These are phyloP conservation scores for Angophora floribunda DNA, from an alignment of 345 rosid species.

Conservation along the genomic window DNA sequence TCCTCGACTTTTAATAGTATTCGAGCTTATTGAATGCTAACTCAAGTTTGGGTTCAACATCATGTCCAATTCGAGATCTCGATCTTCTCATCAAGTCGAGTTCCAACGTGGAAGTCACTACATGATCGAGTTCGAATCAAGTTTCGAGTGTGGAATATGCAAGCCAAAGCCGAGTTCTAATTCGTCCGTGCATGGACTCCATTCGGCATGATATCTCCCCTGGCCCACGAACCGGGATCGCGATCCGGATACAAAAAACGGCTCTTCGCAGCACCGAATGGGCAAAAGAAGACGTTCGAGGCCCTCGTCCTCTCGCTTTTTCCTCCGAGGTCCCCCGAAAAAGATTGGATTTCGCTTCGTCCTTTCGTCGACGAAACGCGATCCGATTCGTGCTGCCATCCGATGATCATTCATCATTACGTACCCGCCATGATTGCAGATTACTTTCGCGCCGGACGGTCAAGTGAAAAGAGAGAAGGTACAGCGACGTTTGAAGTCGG, in stretches of 20 bases:
- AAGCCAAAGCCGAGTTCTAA: fast-evolving
- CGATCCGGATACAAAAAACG: background rate
- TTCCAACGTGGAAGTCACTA: background rate
- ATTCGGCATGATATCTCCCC: background rate
- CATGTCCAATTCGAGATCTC: background rate
- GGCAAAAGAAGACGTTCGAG: background rate
- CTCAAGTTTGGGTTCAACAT: background rate
- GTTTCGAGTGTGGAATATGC: fast-evolving
- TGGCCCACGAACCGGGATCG: background rate
- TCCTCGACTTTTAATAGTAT: background rate
- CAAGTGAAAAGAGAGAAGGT: background rate
- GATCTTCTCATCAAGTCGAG: background rate
- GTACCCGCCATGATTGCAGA: background rate
- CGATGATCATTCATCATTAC: background rate
- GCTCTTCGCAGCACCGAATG: background rate
- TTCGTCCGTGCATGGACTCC: background rate
- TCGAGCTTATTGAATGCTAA: background rate
- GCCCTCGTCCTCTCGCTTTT: background rate
- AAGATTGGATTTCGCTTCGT: background rate
- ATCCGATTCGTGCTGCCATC: too few relatives aligned
- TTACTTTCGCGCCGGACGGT: background rate
- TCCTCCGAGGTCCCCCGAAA: background rate
- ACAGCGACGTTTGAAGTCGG: background rate
- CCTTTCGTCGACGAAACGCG: background rate
- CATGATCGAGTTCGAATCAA: background rate